Percentiles rank a stretch among this genome's conserved stretches.
These are phyloP conservation scores for Penicillium cataractarum DNA, from an alignment of 495 filamentous ascomycete genomes.

Conservation along the genomic window DNA sequence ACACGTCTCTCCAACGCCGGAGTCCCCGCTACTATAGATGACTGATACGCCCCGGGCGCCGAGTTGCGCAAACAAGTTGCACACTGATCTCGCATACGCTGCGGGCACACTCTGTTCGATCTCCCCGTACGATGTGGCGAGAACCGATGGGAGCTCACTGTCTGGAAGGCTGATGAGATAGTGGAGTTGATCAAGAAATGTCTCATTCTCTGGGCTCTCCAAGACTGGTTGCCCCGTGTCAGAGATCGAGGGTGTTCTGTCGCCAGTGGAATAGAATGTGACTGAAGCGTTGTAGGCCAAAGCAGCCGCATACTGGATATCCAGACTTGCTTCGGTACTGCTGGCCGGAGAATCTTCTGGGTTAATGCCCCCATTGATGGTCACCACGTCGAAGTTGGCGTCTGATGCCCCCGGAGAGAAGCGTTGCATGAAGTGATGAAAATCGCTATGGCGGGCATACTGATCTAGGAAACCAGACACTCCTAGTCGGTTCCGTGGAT, in stretches of 20 bases:
- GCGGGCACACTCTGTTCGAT: conserved; percentile 54
- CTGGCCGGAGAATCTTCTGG: conserved; percentile 41
- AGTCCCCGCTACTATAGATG: conserved; percentile 74
- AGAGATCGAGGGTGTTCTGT: conserved; percentile 59
- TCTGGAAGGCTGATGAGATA: conserved; percentile 65
- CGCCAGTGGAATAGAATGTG: conserved; percentile 69
- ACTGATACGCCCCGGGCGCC: conserved; percentile 73
- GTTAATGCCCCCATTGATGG: conserved; percentile 62
- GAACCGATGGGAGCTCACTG: conserved; percentile 67
- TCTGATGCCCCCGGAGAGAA: conserved; percentile 54
- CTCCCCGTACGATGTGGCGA: conserved; percentile 72
- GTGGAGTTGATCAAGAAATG: conserved; percentile 78
- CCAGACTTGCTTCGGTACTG: conserved; percentile 68
- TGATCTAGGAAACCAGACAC: conserved; percentile 73
- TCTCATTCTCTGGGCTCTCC: conserved; percentile 67
- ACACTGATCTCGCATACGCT: conserved; percentile 65
- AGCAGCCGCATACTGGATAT: conserved; percentile 69
- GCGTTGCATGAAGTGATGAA: conserved; percentile 53
- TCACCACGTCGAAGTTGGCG: conserved; percentile 64
- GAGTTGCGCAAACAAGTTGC: conserved; percentile 72
- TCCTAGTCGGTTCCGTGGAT: conserved; percentile 56
- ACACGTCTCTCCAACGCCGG: conserved; percentile 62
- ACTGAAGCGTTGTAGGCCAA: conserved; percentile 61
- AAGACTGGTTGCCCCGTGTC: conserved; percentile 49
- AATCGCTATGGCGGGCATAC: conserved; percentile 62